Evolutionary conservation across 2,329 filamentous ascomycete species (phyloP), one percentile per base, ranked within the genome.

Genomic region (Fusarium odoratissimum): DNA sequence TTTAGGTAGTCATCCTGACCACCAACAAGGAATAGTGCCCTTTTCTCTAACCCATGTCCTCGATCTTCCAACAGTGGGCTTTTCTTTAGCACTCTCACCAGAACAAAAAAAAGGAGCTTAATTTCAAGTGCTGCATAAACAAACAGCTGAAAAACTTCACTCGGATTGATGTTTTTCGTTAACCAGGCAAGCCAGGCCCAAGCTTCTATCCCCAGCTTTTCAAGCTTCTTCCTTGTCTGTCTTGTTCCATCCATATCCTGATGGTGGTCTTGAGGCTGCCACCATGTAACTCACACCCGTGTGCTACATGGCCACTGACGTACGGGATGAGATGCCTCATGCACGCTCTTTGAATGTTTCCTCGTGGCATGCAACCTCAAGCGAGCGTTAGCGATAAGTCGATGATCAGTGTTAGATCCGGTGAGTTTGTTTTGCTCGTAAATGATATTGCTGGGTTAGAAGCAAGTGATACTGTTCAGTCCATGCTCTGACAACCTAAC

Each of bases 191-290:
- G 55, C 33, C 30, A 28, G 60, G 60, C 28, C 60, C 65, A 42
- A 73, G 69, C 69, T 72, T 51, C 56, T 45, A 49, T 49, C 65
- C 67, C 69, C 69, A 54, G 69, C 70, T 69, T 72, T 73, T 62
- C 65, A 57, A 38, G 56, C 60, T 44, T 72, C 46, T 62, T 71
- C 65, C 65, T 51, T 71, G 51, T 40, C n/a, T 33, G 10, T 60
- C 44, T 31, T 35, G 17, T 51, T 21, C 48, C 48, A 51, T 51
- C n/a, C 48, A 33, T 35, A 51, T 59, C 35, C 33, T 58, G 35
- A 37, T 46, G 52, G 41, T 45, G 51, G 52, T 59, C 40, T 60
- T 46, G 51, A 57, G 46, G 61, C 45, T 71, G 40, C 42, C 67
- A 55, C 62, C 52, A 71, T 71, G 52, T 56, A 64, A 60, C 62